Evolutionary conservation across 2,329 filamentous ascomycete genomes (phyloP).

Genomic region (Pseudogymnoascus sp.): DNA sequence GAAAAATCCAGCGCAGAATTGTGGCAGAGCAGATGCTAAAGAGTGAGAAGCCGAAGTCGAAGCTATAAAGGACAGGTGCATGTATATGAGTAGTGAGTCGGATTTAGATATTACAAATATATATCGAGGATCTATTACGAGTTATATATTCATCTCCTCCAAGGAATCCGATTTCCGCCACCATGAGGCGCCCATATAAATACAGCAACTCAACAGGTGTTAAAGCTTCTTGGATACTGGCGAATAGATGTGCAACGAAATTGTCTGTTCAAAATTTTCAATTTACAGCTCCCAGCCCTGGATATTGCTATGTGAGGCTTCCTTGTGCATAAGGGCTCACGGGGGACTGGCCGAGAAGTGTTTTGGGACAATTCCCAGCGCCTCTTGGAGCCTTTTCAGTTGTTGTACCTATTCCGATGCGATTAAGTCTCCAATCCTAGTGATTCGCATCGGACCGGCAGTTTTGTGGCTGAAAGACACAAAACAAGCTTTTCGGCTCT

Average conservation of each 20-base stretch:
- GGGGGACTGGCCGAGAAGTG: too few relatives aligned
- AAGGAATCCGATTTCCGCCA: neutral
- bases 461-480: neutral
- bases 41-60: constrained; percentile 50
- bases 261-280: neutral
- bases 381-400: neutral
- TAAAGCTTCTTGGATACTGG: neutral
- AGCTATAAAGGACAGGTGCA: constrained; percentile 21
- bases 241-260: neutral
- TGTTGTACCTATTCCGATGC: neutral
- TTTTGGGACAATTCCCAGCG: neutral
- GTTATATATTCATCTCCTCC: neutral
- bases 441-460: neutral
- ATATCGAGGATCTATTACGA: neutral
- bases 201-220: neutral
- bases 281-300: neutral
- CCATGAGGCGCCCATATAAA: neutral
- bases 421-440: neutral
- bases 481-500: neutral
- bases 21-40: constrained; percentile 83
- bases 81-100: neutral
- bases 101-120: neutral
- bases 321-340: neutral
- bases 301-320: neutral
- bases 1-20: constrained; percentile 78